Conservation (phyloP, 2,329 filamentous ascomycete species). For the Penicillium frequentans region DNA sequence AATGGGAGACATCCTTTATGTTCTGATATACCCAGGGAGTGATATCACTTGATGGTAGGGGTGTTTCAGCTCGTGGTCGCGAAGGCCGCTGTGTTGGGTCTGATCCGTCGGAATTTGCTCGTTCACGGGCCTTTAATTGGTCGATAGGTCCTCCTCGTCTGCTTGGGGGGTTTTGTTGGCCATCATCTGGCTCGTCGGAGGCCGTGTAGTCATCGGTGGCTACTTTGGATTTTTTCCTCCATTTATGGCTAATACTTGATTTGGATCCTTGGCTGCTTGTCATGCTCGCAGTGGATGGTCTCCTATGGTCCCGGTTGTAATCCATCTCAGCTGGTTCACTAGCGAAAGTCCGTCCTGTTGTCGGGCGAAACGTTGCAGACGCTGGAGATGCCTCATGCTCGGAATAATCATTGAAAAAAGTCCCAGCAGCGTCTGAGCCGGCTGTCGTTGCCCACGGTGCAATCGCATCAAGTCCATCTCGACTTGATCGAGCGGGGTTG, state of each 20-base stretch:
- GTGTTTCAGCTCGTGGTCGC: conserved; percentile 68
- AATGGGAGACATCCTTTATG: conserved; percentile 72
- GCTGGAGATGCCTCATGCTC: conserved; percentile 56
- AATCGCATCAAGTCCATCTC: conserved; percentile 27
- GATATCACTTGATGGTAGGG: conserved; percentile 84
- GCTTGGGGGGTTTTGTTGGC: conserved; percentile 47
- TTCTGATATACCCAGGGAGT: conserved; percentile 98
- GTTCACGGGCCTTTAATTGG: conserved; percentile 64
- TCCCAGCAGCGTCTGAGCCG: conserved; percentile 29
- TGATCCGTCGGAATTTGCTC: conserved; percentile 76
- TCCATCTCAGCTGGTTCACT: conserved; percentile 63
- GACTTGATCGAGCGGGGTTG: conserved; percentile 19
- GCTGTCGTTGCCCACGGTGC: conserved; percentile 32
- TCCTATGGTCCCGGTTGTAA: conserved; percentile 69
- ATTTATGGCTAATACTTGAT: conserved; percentile 66
- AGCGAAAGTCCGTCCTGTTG: conserved; percentile 51
- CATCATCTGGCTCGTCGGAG: conserved; percentile 65
- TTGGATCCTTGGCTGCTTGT: conserved; percentile 85
- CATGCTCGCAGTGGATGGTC: conserved; percentile 85
- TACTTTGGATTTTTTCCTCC: conserved; percentile 83
- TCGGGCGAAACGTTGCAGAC: conserved; percentile 67
- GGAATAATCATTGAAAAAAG: conserved; percentile 40
- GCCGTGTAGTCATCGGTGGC: conserved; percentile 86
- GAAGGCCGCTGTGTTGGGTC: conserved; percentile 73
- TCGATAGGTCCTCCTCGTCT: conserved; percentile 38